These are phyloP conservation scores for Arthrinium puccinioides DNA, from an alignment of 2,329 filamentous ascomycete species.

Conservation along the genomic window DNA sequence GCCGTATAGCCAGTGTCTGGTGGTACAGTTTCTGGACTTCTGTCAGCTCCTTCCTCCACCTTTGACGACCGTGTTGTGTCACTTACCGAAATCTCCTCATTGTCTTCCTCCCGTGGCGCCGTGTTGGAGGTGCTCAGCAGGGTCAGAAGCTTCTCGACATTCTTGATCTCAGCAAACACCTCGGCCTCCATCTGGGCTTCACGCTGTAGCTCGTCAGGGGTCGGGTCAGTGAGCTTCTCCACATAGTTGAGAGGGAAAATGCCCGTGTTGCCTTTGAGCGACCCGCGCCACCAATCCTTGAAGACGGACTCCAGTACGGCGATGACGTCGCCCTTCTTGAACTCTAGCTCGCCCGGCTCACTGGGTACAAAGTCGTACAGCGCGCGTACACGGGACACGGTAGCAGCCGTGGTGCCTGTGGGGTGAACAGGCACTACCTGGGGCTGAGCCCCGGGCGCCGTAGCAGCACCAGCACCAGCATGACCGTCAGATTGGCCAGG, in stretches of 20 bases:
- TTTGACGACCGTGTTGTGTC: too few species aligned
- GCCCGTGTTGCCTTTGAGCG: conserved; percentile 85
- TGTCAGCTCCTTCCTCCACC: too few species aligned
- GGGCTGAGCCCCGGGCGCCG: conserved; percentile 25
- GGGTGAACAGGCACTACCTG: conserved; percentile 52
- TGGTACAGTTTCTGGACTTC: conserved; percentile 66
- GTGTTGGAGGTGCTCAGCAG: conserved; percentile 82
- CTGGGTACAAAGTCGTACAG: conserved; percentile 93
- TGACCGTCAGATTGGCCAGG: too few species aligned
- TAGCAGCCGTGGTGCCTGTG: conserved; percentile 88
- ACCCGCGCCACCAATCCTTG: conserved; percentile 99
- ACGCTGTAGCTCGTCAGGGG: conserved; percentile 84
- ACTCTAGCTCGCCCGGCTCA: conserved; percentile 89
- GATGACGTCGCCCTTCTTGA: conserved; percentile 94
- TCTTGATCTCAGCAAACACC: conserved; percentile 59
- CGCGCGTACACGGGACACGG: conserved; percentile 87
- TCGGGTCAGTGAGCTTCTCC: conserved; percentile 92
- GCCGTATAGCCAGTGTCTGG: conserved; percentile 85
- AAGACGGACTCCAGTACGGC: conserved; percentile 96
- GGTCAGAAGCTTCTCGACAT: conserved; percentile 67
- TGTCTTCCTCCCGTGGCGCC: conserved; percentile 77
- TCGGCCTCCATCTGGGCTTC: conserved; percentile 91
- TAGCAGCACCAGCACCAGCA: conserved; percentile 18
- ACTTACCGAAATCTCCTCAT: conserved; percentile 86
- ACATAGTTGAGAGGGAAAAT: conserved; percentile 99